phyloP scores from a whole-genome alignment of 208 protist species.

The Leishmania lainsoni region DNA sequence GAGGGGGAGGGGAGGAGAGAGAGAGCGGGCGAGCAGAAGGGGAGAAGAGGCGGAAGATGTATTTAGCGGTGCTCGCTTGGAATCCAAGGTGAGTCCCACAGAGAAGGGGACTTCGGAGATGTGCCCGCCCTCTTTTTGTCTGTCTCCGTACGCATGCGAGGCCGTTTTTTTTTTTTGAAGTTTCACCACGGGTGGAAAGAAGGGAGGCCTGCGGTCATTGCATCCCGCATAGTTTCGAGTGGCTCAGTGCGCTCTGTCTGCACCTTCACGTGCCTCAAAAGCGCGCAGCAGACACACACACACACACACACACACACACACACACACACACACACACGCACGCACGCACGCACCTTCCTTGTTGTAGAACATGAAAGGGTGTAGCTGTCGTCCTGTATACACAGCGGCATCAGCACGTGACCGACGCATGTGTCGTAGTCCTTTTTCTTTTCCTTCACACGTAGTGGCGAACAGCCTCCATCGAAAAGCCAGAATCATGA shows the following conservation, averaged over 20 bases:
- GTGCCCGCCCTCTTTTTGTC: too few species aligned
- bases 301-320: background rate
- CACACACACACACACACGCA: background rate
- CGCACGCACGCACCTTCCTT: background rate
- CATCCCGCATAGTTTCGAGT: background rate
- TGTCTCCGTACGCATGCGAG: too few species aligned
- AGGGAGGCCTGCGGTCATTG: background rate
- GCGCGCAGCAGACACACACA: background rate
- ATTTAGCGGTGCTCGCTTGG: too few species aligned
- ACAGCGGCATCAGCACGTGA: background rate
- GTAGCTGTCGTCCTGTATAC: background rate
- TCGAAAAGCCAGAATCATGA: background rate
- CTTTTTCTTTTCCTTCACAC: background rate
- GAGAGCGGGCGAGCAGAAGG: too few species aligned
- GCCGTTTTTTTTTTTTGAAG: background rate
- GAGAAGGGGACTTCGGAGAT: too few species aligned
- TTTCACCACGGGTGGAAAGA: background rate
- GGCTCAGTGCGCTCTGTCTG: background rate
- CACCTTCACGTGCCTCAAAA: background rate
- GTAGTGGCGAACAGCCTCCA: background rate
- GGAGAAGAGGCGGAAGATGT: too few species aligned
- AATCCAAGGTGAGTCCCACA: too few species aligned
- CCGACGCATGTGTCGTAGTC: background rate
- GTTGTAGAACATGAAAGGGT: background rate
- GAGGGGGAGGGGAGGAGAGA: background rate